These are phyloP conservation scores for Lagenidium sp. DNA, from an alignment of 352 stramenopile species.

Conservation along the genomic window DNA sequence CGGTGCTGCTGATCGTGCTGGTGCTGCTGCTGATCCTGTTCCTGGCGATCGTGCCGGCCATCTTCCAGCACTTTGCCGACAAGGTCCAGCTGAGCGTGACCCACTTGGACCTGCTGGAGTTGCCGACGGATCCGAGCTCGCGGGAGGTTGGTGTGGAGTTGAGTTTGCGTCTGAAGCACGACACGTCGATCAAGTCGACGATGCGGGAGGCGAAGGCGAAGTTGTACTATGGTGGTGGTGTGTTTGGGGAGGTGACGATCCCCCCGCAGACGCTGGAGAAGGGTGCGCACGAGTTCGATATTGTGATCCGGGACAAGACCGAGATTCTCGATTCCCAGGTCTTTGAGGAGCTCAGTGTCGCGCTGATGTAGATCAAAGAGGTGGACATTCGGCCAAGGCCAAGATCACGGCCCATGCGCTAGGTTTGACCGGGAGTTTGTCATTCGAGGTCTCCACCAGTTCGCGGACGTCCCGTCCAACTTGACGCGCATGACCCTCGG, in stretches of 20 bases:
- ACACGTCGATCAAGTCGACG: constrained; percentile 27
- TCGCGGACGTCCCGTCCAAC: constrained; percentile 25
- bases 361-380: constrained; percentile 26
- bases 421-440: constrained; percentile 32
- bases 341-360: constrained; percentile 36
- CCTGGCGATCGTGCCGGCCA: constrained; percentile 36
- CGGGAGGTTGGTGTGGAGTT: constrained; percentile 35
- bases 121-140: constrained; percentile 22
- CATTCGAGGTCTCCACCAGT: constrained; percentile 48
- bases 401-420: constrained; percentile 36
- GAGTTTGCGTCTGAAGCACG: constrained; percentile 41
- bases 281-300: constrained; percentile 47
- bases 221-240: constrained; percentile 32
- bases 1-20: too few species aligned
- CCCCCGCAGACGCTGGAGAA: constrained; percentile 46
- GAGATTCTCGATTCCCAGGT: constrained; percentile 25
- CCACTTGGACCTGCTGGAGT: constrained; percentile 49
- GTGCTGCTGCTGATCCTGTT: constrained; percentile 56
- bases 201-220: constrained; percentile 37
- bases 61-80: constrained; percentile 61
- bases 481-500: constrained; percentile 50
- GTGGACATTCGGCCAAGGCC: constrained; percentile 26
- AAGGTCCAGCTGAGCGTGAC: constrained; percentile 50
- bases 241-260: constrained; percentile 38
- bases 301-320: constrained; percentile 28